Evolutionary conservation across 371 early-diverging fungal genomes (phyloP).

Genomic region (Mucor saturninus): DNA sequence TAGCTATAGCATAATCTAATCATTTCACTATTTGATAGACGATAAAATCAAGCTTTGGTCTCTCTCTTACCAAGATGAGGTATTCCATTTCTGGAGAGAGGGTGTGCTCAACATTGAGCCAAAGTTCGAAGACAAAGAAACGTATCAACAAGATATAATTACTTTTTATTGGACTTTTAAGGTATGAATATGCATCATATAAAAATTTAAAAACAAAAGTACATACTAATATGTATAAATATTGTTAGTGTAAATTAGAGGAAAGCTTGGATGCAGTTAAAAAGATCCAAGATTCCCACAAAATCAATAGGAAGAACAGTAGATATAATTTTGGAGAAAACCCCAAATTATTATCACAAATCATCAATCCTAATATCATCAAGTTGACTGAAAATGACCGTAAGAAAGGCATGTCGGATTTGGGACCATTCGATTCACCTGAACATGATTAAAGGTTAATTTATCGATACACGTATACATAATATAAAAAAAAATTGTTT

Average conservation of each 20-base stretch:
- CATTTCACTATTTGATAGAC: slow-evolving; percentile 22
- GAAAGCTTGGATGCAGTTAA: slow-evolving; percentile 21
- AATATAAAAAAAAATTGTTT: no score
- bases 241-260: not conserved
- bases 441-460: slow-evolving; percentile 21
- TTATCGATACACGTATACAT: no score
- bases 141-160: slow-evolving; percentile 22
- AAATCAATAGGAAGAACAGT: slow-evolving; percentile 17
- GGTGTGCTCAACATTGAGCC: slow-evolving; percentile 23
- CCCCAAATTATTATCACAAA: slow-evolving; percentile 11
- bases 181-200: slow-evolving; percentile 8
- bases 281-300: slow-evolving; percentile 18
- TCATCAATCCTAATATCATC: slow-evolving; percentile 15
- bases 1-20: slow-evolving; percentile 17
- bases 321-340: slow-evolving; percentile 21
- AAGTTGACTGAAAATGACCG: slow-evolving; percentile 22
- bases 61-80: slow-evolving; percentile 22
- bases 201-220: no score
- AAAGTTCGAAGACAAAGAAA: slow-evolving; percentile 23
- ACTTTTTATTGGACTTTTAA: slow-evolving; percentile 23
- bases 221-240: no score
- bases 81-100: slow-evolving; percentile 23
- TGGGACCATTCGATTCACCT: slow-evolving; percentile 22
- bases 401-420: slow-evolving; percentile 18
- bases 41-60: slow-evolving; percentile 12